Evolutionary conservation across 169 alveolate species (phyloP), one percentile per base, ranked within the genome.

Genomic region (Theileria annulata): DNA sequence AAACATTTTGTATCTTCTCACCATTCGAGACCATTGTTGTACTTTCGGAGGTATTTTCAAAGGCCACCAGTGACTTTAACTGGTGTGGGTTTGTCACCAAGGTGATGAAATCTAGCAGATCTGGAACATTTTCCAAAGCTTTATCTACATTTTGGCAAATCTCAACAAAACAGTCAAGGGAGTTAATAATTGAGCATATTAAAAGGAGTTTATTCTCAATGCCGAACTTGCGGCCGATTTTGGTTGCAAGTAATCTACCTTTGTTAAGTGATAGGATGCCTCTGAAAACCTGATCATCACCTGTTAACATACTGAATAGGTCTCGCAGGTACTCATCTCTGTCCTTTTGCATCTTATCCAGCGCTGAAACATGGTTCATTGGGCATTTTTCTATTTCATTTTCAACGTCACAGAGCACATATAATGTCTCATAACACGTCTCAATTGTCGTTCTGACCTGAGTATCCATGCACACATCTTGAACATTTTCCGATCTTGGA

Each of bases 291-390:
- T 62, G 47, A n/a, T 3, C 8, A 17, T 79, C 89, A 1, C 77
- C 77, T 25, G 85, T 82, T 30, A 82, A 71, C 33, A 79, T 51
- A 25, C 21, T 35, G 35, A 58, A 82, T n/a, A 82, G 64, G 42
- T 82, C 79, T 59, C 77, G 35, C n/a, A 82, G 81, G 25, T 70
- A 42, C 28, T 73, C 85, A 27, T 82, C 86, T 33, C 86, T 60
- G 81, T 82, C 86, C 68, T 71, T 76, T 33, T 82, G 89, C 89
- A 82, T 82, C 66, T 82, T 82, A 69, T 82, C 85, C 31, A 82
- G 73, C 17, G 89, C 89, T 9, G 89, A 78, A 33, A 82, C 89
- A 75, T 82, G 89, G 81, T 82, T 82, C 89, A 82, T 82, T 19
- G 89, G 89, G 37, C 89, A 82, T 64, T 82, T 78, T 12, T 82